Evolutionary conservation across 1,284 basidiomycete genomes (phyloP).

Genomic region (Rhodotorula mucilaginosa): DNA sequence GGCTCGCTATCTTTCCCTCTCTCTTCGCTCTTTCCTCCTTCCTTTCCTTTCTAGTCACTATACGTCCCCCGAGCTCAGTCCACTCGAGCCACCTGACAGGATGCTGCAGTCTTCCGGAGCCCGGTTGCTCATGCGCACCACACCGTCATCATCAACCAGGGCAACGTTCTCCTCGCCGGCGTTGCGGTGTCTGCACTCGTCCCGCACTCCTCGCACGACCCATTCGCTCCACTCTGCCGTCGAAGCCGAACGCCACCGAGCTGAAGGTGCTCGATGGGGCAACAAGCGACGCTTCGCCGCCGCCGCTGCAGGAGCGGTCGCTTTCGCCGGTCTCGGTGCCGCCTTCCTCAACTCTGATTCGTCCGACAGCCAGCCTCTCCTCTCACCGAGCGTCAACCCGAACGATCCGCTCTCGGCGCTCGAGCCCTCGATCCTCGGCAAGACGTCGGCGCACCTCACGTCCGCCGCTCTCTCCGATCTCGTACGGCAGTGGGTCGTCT

Average conservation of each 20-base stretch:
- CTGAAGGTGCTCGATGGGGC: neutral
- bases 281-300: neutral
- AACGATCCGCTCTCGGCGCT: slow-evolving; percentile 40
- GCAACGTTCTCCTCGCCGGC: neutral
- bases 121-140: neutral
- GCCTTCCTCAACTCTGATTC: slow-evolving; percentile 4
- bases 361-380: neutral
- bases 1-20: neutral
- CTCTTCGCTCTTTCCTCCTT: neutral
- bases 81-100: neutral
- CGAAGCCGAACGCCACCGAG: neutral
- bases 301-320: slow-evolving; percentile 4
- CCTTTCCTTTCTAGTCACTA: neutral
- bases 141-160: slow-evolving; percentile 1
- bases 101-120: slow-evolving; percentile 1
- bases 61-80: neutral
- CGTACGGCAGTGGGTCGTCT: slow-evolving; percentile 43
- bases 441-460: slow-evolving; percentile 38
- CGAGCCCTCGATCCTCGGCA: slow-evolving; percentile 19
- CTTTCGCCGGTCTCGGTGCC: slow-evolving; percentile 7
- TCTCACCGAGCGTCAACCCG: slow-evolving; percentile 13
- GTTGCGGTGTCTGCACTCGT: slow-evolving; percentile 6
- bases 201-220: slow-evolving; percentile 4
- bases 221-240: slow-evolving; percentile 4
- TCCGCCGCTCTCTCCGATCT: slow-evolving; percentile 30